Evolutionary conservation across 2,329 filamentous ascomycete species (phyloP).

Genomic region (Talaromyces rugulosus): DNA sequence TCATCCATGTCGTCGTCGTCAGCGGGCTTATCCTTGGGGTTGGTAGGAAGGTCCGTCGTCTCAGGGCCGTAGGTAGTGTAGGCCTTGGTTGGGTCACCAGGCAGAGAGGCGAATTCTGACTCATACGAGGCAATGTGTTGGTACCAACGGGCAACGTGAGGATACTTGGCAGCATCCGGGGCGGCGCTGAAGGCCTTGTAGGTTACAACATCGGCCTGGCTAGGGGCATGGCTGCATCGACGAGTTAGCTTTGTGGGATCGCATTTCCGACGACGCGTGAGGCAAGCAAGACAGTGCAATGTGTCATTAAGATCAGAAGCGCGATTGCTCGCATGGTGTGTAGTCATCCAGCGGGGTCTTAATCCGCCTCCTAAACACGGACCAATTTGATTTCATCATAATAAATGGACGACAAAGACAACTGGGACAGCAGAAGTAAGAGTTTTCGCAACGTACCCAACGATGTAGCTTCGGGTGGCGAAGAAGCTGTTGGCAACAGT

Average conservation of each 20-base stretch:
- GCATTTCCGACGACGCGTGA: not conserved
- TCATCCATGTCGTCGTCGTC: constrained; percentile 76
- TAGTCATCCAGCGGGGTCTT: constrained; percentile 85
- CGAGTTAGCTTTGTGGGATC: not conserved
- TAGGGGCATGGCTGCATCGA: constrained; percentile 57
- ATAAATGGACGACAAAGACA: constrained; percentile 25
- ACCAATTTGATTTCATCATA: constrained; percentile 85
- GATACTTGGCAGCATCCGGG: constrained; percentile 82
- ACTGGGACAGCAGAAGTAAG: constrained; percentile 18
- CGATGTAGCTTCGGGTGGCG: constrained; percentile 70
- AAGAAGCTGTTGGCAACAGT: constrained; percentile 49
- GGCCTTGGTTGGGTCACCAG: constrained; percentile 84
- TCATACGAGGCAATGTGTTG: constrained; percentile 95
- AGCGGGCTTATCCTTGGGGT: constrained; percentile 78
- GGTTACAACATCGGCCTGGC: constrained; percentile 92
- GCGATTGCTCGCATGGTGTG: constrained; percentile 68
- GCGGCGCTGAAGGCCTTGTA: constrained; percentile 81
- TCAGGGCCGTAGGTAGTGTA: constrained; percentile 92
- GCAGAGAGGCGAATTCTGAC: constrained; percentile 84
- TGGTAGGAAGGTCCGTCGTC: constrained; percentile 68
- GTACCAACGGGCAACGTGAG: constrained; percentile 95
- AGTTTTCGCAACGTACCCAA: constrained; percentile 61
- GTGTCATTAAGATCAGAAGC: constrained; percentile 59
- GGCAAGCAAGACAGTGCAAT: constrained; percentile 17
- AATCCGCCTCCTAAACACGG: constrained; percentile 93